Base-by-base conservation (phyloP, 2,329 filamentous ascomycete species). In the Fusarium newnesense region DNA sequence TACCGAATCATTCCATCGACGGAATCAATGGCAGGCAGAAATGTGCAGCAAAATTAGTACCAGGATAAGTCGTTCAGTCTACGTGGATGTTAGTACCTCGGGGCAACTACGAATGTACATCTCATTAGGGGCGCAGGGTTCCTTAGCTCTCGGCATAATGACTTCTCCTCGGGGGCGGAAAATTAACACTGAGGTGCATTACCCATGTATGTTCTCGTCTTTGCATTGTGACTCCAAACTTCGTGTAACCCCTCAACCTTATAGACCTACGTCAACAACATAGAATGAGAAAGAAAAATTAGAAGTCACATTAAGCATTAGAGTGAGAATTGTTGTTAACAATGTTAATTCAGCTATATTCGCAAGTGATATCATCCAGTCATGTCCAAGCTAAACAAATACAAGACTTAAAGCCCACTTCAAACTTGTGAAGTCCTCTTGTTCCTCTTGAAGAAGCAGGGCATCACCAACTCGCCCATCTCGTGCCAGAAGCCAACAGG, bases 401-500 rank as follows among this genome's bases (percentile, higher is more conserved):
- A 58, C 30, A 63, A 61, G 9, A 19, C 36, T n/a, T 1, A 24
- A 39, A 58, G 36, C 46, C 36, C 8, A 18, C 21, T 32, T 59
- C 36, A 68, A 43, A 70, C 67, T 9, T 67, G 37, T 3, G 50
- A 73, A n/a, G 50, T 43, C 50, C 46, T 61, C 54, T 68, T 72
- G 2, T 26, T 69, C 28, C 58, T 69, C 28, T 59, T 66, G 40
- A 86, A 81, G 49, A 86, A 81, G 44, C 66, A 65, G n/a, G 67
- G 66, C 59, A 85, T 81, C 9, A 87, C 71, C 73, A 89, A 61
- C 60, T 84, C 83, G 16, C 79, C 66, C 75, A 89, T 83, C 74
- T 89, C 87, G 12, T 76, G 80, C 87, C 88, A 89, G 81, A 90
- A 89, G 6, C 86, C 83, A 40, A 85, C 78, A 0, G 87, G 87